These are phyloP conservation scores for Plectranthus barbatus DNA, from an alignment of 257 asterid genomes.

Conservation along the genomic window DNA sequence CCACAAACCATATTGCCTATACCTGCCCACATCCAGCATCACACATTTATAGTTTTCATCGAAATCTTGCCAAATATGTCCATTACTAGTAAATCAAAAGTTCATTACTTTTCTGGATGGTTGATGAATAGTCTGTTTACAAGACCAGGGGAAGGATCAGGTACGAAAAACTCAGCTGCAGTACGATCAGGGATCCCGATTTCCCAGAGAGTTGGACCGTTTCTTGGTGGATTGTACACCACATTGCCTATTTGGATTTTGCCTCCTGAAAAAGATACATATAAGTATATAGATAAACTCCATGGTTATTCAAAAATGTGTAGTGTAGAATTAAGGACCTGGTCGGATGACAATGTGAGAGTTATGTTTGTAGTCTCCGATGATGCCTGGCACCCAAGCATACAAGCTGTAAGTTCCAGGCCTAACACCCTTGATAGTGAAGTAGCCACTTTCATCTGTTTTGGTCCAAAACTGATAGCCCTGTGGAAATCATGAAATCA, in stretches of 20 bases:
- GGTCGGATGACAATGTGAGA: conserved; percentile 18
- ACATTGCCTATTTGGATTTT: conserved; percentile 12
- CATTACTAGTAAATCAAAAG: no score
- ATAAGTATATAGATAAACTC: no score
- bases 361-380: conserved; percentile 52
- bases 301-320: no score
- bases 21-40: conserved; percentile 22
- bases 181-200: conserved; percentile 57
- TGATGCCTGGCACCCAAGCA: conserved; percentile 58
- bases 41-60: no score
- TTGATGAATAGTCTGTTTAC: conserved; percentile 27
- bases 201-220: conserved; percentile 62
- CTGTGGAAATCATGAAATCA: conserved; percentile 1
- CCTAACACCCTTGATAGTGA: conserved; percentile 29
- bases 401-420: conserved; percentile 45
- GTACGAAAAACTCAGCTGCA: conserved; percentile 52
- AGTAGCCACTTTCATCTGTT: conserved; percentile 41
- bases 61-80: no score
- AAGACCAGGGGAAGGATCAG: conserved; percentile 38
- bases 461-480: conserved; percentile 76
- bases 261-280: conserved; percentile 9
- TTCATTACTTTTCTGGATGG: conserved; percentile 36
- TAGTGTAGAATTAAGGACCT: conserved; percentile 18
- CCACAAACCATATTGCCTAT: conserved; percentile 62
- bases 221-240: conserved; percentile 41